Evolutionary conservation across 2,329 filamentous ascomycete species (phyloP), one percentile per base, ranked within the genome.

Genomic region (Chaetomiaceae sp.): DNA sequence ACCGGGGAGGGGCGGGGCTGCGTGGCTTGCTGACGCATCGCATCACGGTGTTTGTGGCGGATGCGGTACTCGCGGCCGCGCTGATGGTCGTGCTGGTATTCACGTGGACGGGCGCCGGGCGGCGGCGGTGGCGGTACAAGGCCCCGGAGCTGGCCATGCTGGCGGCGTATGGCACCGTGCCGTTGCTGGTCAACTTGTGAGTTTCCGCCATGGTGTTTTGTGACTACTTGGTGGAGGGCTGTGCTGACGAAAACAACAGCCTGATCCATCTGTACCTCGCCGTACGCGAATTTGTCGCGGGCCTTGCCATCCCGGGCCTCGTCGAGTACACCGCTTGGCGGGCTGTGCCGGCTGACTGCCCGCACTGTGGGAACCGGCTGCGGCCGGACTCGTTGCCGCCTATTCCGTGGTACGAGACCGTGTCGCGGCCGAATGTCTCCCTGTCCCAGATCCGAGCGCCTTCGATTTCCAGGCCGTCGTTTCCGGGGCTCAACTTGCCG

Each of bases 101-200:
- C 29, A 69, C 67, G 1, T 71, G 68, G 67, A 62, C 64, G 32
- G 36, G 49, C 22, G 52, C 49, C 11, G 29, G 20, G 0, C 56
- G 14, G 49, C 56, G 6, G 39, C 56, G 14, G 49, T 55, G 6
- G 39, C 29, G 42, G 18, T 26, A 38, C 10, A 33, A 14, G 27
- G 57, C 58, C 22, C 56, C 62, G 3, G 58, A 62, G 42, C 49
- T 68, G 39, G 64, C 60, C 33, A 69, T 69, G 67, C 59, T 71
- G 26, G 67, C 66, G 30, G 64, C 68, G 11, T 71, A 71, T 51
- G 62, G 63, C 10, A 71, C 68, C 3, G 62, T 71, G 15, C 68
- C 68, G 30, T 58, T 71, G 35, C 52, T 71, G 22, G 46, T 64
- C 27, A 69, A 65, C 52, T 68, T 70, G 69, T 70, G 58, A 52